Base-by-base conservation (phyloP, 495 filamentous ascomycete species). In the Pseudoneurospora amorphoporcata region DNA sequence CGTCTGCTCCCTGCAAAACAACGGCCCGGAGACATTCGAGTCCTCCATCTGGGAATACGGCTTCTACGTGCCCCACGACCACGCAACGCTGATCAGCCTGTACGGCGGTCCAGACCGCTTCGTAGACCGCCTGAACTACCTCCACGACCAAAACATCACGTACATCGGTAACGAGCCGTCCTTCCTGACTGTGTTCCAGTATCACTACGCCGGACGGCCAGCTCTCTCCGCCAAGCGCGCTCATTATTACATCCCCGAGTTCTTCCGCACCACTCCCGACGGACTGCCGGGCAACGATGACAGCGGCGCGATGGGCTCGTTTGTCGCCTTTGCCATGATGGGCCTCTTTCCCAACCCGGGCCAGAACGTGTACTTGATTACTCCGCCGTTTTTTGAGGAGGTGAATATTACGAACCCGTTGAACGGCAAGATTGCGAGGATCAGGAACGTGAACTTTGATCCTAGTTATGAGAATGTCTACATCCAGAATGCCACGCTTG, bases 241-340 rank as follows among this genome's bases (percentile, higher is more conserved):
- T 8, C 90, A 92, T 74, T 85, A 77, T 75, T 93, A 92, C 76
- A 92, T 93, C 70, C 90, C 91, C 0, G 83, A 85, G 0, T 88
- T 83, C 76, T 92, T 92, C 79, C 84, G 87, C 58, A 86, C 88
- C 0, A 88, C 89, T 0, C 79, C 85, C 3, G 79, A 79, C 35
- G 90, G 91, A 16, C 86, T 92, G 10, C 90, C 91, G 0, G 90
- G 90, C 0, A 93, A 92, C 76, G 90, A 93, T 71, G 91, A 92
- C 76, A 87, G 84, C 65, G 91, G 91, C 6, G 90, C 90, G 0
- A 91, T 92, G 90, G 91, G 90, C 14, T 87, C 88, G 4, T 93
- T 92, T 73, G 81, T 89, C 1, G 89, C 88, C 2, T 86, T 92
- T 23, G 85, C 87, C 68, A 92, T 92, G 90, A 87, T 92, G 78